Evolutionary conservation across 495 filamentous ascomycete genomes (phyloP), one percentile per base, ranked within the genome.

Genomic region (Aspergillus cavernicola): DNA sequence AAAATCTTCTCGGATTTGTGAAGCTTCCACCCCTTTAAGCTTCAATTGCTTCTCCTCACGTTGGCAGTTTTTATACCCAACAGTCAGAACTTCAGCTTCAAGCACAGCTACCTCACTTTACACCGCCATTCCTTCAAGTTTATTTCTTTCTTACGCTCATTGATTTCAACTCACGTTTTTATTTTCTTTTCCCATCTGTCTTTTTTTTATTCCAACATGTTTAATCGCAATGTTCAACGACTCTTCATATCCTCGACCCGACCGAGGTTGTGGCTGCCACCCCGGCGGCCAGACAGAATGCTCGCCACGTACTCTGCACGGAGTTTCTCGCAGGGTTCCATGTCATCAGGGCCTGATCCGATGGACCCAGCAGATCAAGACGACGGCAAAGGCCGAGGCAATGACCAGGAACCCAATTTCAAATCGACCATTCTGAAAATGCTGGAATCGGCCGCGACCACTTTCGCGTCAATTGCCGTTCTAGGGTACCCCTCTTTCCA

Each of bases 401-500:
- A 57, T 22, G 64, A 71, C 24, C 60, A 67, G 19, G 69, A 74
- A 6, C 62, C 65, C 11, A 71, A 46, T 26, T 48, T 74, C 33
- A 74, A 63, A 56, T 68, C 73, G 13, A 85, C 83, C 4, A 62
- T 76, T n/a, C 79, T 81, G 56, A 96, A 90, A 62, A 89, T 92
- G 83, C 73, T 89, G 39, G 92, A 97, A 70, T 76, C 87, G 20
- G 89, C 90, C 6, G 83, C 84, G 15, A 96, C 92, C 2, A 95
- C 92, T 0, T 78, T 89, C 18, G 88, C 90, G n/a, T 93, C 88
- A 19, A 85, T 97, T 39, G 62, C 83, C 3, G 82, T 97, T 15
- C 73, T 97, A 26, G 92, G 88, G 68, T 82, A 77, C 15, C 85
- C 69, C 26, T 11, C n/a, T n/a, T 16, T n/a, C 7, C 24, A 31